Evolutionary conservation across 1,139 yeast genomes (phyloP).

Genomic region (Magnusiomyces paraingens): DNA sequence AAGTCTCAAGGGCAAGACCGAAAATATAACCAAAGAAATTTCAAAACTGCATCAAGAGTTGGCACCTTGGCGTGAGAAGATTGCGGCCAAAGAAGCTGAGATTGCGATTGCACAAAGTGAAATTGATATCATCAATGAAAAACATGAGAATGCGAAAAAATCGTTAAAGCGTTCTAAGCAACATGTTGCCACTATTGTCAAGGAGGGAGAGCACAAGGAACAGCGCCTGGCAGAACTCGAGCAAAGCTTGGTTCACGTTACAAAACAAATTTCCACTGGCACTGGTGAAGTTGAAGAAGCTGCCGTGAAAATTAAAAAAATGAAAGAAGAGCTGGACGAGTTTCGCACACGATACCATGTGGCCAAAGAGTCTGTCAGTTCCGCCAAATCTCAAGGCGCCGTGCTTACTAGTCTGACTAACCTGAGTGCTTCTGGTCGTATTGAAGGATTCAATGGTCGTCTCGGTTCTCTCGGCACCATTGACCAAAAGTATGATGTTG

Average conservation of each 20-base stretch:
- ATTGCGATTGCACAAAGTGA: slow-evolving; percentile 61
- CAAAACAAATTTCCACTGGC: slow-evolving; percentile 53
- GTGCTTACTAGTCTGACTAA: slow-evolving; percentile 66
- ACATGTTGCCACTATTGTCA: slow-evolving; percentile 43
- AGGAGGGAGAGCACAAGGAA: slow-evolving; percentile 51
- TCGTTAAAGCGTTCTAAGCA: slow-evolving; percentile 45
- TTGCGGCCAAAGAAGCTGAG: slow-evolving; percentile 60
- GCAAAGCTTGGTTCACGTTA: slow-evolving; percentile 43
- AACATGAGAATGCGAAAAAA: slow-evolving; percentile 39
- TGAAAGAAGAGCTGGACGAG: slow-evolving; percentile 48
- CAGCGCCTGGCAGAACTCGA: slow-evolving; percentile 37
- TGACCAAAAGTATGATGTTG: slow-evolving; percentile 83
- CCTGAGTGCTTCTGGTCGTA: slow-evolving; percentile 73
- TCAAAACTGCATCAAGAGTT: slow-evolving; percentile 56
- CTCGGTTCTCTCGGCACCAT: slow-evolving; percentile 87
- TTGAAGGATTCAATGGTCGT: slow-evolving; percentile 81
- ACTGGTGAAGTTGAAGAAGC: slow-evolving; percentile 51
- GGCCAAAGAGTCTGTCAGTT: slow-evolving; percentile 52
- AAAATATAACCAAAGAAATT: slow-evolving; percentile 55
- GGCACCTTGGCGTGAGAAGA: slow-evolving; percentile 77
- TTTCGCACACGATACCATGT: slow-evolving; percentile 61
- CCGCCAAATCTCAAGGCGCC: slow-evolving; percentile 59
- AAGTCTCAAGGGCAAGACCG: slow-evolving; percentile 67
- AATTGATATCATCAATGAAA: slow-evolving; percentile 51
- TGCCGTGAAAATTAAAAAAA: slow-evolving; percentile 41